Evolutionary conservation across 495 filamentous ascomycete genomes (phyloP), one percentile per base, ranked within the genome.

Genomic region (Cetradonia linearis): DNA sequence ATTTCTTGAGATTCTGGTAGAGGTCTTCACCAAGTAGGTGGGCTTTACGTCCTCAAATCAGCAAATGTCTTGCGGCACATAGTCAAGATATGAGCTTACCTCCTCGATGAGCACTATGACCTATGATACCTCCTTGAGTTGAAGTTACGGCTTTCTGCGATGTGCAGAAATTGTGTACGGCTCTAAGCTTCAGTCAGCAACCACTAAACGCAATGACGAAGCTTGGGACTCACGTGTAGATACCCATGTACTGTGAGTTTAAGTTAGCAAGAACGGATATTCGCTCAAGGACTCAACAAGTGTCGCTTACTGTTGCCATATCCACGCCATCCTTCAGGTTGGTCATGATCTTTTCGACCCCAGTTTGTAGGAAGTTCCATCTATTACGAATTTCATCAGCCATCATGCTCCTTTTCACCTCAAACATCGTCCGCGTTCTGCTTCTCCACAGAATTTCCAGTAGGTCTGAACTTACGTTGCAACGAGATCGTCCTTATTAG

Each of bases 121-220:
- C 78, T 68, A 71, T 78, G 68, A 74, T 71, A 63, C 70, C 69
- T 28, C 62, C 62, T n/a, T 13, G 10, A 30, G 65, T 71, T 3
- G 68, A 67, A 64, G 67, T 71, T 50, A 91, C 84, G 2, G 89
- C 91, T 72, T 96, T 97, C 70, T 96, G 94, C 33, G 94, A 95
- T 58, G 94, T 97, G 73, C 93, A 99, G 70, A 99, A 99, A 76
- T 99, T 95, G 71, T 99, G 94, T 31, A 99, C 91, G 58, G 92
- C 90, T 30, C 88, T 93, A 64, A 36, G 50, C 36, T 58, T 20
- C 20, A n/a, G 42, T 62, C 27, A 68, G 69, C 70, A 40, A 70
- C 67, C 61, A n/a, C 11, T 3, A 55, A 38, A 33, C 42, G 28
- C 16, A 42, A 46, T 48, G 57, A 52, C 58, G n/a, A 64, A 62